Conservation (phyloP, 1,284 basidiomycete genomes). For the Marasmius sp. region DNA sequence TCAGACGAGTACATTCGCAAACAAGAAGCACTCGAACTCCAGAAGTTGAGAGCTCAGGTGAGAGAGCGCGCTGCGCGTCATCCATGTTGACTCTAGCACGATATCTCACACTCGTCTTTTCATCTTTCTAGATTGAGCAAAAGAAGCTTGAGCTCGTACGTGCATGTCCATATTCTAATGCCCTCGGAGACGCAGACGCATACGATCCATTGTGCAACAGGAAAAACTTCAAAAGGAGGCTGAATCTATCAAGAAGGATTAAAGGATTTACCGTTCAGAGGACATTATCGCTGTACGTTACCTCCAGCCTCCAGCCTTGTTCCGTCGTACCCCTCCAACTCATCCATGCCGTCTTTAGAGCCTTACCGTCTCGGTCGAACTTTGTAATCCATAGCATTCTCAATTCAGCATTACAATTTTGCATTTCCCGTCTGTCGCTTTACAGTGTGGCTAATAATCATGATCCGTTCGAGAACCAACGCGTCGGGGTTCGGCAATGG, state of each 20-base stretch:
- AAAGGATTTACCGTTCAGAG: too few species aligned
- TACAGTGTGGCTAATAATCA: too few species aligned
- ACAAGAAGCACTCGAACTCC: conserved; percentile 54
- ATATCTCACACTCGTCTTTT: not conserved
- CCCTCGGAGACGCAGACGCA: conserved; percentile 3
- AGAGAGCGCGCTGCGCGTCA: conserved; percentile 17
- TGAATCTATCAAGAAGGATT: conserved; percentile 7
- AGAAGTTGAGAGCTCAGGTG: conserved; percentile 59
- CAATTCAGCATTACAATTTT: too few species aligned
- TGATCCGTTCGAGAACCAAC: too few species aligned
- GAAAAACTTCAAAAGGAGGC: conserved; percentile 39
- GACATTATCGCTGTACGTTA: too few species aligned
- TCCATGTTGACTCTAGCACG: not conserved
- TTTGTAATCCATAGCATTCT: too few species aligned
- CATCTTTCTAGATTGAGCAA: conserved; percentile 45
- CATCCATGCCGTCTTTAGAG: too few species aligned
- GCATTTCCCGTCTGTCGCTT: too few species aligned
- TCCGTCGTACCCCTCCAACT: too few species aligned
- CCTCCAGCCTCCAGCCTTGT: too few species aligned
- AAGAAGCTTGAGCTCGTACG: conserved; percentile 61
- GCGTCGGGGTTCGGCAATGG: too few species aligned
- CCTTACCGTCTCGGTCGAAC: too few species aligned
- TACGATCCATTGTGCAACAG: conserved; percentile 18
- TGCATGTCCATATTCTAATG: not conserved
- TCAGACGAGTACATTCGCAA: conserved; percentile 60